A percentile compares a stretch with the other conserved stretches of the same genome.
phyloP scores from a whole-genome alignment of 805 yeast genomes.

The Sugiyamaella valdiviana region DNA sequence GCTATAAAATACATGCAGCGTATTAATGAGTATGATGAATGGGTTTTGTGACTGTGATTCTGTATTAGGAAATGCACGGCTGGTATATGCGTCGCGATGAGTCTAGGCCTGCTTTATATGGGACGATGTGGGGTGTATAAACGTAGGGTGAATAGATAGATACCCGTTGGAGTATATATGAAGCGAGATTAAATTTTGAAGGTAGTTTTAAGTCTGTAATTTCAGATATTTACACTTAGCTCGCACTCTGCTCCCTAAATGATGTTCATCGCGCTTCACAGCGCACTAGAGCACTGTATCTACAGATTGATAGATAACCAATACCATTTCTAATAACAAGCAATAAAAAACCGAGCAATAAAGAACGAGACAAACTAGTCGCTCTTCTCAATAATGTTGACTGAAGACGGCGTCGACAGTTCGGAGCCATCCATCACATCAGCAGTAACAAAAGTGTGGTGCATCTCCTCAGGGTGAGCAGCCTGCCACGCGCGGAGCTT shows the following conservation, averaged over 20 bases:
- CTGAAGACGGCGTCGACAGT: not conserved
- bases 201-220: too few species aligned
- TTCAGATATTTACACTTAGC: too few species aligned
- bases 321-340: not conserved
- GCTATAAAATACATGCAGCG: not conserved
- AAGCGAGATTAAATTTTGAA: too few species aligned
- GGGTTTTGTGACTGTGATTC: not conserved
- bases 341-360: not conserved
- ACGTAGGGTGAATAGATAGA: too few species aligned
- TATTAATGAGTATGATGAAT: not conserved
- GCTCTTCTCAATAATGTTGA: not conserved
- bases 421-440: not conserved
- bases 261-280: too few species aligned
- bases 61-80: not conserved
- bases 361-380: not conserved
- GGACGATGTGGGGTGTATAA: too few species aligned
- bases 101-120: too few species aligned
- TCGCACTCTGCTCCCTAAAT: not conserved
- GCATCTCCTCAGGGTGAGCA: constrained; percentile 65
- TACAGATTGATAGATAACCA: not conserved
- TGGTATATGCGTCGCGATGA: too few species aligned
- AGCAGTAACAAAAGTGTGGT: constrained; percentile 25
- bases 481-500: constrained; percentile 74
- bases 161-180: too few species aligned
- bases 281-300: too few species aligned